These are phyloP conservation scores for Funneliformis mosseae DNA, from an alignment of 192 early-diverging fungal species.

Conservation along the genomic window DNA sequence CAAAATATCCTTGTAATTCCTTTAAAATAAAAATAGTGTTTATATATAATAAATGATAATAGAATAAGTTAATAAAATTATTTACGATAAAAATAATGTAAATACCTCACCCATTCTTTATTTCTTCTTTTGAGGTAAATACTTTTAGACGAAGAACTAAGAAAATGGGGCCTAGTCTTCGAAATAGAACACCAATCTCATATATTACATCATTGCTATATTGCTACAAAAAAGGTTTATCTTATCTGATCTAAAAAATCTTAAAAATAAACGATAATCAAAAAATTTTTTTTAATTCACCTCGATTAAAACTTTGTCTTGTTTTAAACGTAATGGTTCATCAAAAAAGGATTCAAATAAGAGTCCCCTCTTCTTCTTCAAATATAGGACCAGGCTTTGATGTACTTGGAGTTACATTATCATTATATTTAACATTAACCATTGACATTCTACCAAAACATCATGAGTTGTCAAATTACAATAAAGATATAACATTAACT, in stretches of 20 bases:
- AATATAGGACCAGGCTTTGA: conserved; percentile 99
- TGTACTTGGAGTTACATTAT: conserved; percentile 87
- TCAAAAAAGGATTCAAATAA: conserved; percentile 63
- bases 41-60: neutral
- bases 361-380: conserved; percentile 93
- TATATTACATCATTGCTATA: neutral
- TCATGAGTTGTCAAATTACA: conserved; percentile 20
- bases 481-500: conserved; percentile 47
- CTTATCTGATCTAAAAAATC: neutral
- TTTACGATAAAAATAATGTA: neutral
- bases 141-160: too few relatives aligned
- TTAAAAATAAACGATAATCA: neutral
- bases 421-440: conserved; percentile 79
- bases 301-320: neutral
- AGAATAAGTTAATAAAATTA: neutral
- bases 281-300: neutral
- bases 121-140: neutral
- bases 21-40: neutral
- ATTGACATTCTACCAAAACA: conserved; percentile 43
- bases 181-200: neutral
- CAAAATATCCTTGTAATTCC: conserved; percentile 32
- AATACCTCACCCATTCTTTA: conserved; percentile 19
- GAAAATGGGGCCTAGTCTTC: neutral
- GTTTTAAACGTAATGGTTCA: neutral
- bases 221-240: neutral